A percentile compares a stretch with the other conserved stretches of the same genome.
These are phyloP conservation scores for Leishmania mexicana DNA, from an alignment of 208 protist species.

Conservation along the genomic window DNA sequence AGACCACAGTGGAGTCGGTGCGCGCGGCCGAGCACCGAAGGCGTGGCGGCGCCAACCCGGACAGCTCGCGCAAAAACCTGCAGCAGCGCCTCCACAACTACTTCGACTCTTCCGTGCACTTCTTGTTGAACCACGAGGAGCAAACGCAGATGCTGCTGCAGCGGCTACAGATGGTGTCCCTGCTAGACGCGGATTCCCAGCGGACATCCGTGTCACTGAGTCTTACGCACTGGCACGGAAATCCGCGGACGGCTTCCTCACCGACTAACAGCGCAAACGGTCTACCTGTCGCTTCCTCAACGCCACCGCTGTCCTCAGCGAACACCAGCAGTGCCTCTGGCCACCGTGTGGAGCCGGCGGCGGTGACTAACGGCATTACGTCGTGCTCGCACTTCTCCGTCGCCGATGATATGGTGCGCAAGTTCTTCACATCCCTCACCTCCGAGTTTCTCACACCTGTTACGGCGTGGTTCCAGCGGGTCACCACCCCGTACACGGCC, in stretches of 20 bases:
- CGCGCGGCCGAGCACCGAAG: slow-evolving; percentile 25
- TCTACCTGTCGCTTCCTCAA: neutral
- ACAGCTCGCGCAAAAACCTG: slow-evolving; percentile 34
- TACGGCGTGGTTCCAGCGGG: slow-evolving; percentile 58
- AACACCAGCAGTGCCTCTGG: neutral
- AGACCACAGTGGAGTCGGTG: slow-evolving; percentile 32
- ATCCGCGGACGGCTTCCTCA: slow-evolving; percentile 2
- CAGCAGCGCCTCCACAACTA: slow-evolving; percentile 57
- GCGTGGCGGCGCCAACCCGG: slow-evolving; percentile 25
- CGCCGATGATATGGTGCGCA: slow-evolving; percentile 79
- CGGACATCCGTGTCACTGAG: slow-evolving; percentile 48
- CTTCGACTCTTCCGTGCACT: slow-evolving; percentile 74
- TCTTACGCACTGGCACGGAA: slow-evolving; percentile 46
- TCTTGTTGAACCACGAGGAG: slow-evolving; percentile 70
- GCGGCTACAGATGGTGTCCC: slow-evolving; percentile 72
- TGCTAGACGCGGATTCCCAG: slow-evolving; percentile 60
- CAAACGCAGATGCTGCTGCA: slow-evolving; percentile 62
- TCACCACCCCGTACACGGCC: slow-evolving; percentile 37
- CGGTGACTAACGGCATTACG: slow-evolving; percentile 17
- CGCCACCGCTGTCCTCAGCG: neutral
- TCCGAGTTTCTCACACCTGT: slow-evolving; percentile 83
- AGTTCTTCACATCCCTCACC: slow-evolving; percentile 88
- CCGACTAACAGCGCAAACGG: slow-evolving; percentile 4
- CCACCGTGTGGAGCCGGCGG: slow-evolving; percentile 9
- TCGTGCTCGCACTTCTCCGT: slow-evolving; percentile 70